Evolutionary conservation across 2,329 filamentous ascomycete genomes (phyloP).

Genomic region (Aspergillus pseudonomiae): DNA sequence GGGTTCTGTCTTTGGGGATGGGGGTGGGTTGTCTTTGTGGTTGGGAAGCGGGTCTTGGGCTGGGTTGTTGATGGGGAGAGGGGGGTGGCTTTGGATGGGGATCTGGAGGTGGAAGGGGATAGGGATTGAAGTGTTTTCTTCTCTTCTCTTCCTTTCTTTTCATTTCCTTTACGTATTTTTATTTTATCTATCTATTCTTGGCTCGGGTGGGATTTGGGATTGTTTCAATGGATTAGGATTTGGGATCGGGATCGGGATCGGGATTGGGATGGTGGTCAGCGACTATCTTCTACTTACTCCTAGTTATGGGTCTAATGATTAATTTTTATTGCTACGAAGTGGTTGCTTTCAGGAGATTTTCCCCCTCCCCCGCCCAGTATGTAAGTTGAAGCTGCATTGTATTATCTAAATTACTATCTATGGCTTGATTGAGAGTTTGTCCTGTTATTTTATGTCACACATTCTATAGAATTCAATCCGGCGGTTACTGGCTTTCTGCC

Average conservation of each 20-base stretch:
- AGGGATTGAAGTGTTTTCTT: background rate
- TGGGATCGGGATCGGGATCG: background rate
- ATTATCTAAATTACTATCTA: background rate
- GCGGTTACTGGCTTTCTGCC: conserved; percentile 59
- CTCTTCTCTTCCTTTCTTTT: background rate
- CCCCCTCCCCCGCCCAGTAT: background rate
- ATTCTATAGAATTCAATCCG: background rate
- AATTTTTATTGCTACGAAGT: background rate
- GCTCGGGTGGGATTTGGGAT: background rate
- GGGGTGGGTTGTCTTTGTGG: conserved; percentile 60
- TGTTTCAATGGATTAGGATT: no score
- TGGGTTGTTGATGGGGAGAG: conserved; percentile 4
- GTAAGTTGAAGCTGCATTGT: background rate
- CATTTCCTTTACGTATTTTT: no score
- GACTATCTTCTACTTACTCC: no score
- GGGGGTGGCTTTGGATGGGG: background rate
- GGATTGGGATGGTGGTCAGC: background rate
- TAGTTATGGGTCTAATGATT: background rate
- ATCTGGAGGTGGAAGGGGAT: background rate
- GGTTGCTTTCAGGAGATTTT: background rate
- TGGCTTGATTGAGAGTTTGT: background rate
- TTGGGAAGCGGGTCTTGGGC: conserved; percentile 23
- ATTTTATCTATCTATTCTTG: no score
- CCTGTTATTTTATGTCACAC: background rate
- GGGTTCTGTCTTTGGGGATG: conserved; percentile 70